A percentile compares a stretch with the other conserved stretches of the same genome.
phyloP scores from a whole-genome alignment of 2,329 filamentous ascomycete genomes.

The Geosmithia flava region DNA sequence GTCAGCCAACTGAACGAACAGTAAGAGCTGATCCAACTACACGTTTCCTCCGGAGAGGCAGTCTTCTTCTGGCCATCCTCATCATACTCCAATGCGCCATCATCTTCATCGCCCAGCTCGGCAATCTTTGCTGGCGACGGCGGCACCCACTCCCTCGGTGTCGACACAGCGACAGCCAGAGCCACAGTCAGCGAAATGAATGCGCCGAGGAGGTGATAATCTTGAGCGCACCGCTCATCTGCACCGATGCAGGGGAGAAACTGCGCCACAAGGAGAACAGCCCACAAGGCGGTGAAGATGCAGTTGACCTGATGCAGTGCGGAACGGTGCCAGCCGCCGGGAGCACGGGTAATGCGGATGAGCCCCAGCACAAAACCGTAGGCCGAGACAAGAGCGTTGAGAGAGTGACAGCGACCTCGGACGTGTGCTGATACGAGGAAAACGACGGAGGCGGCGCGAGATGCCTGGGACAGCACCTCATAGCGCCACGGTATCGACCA shows the following conservation, averaged over 20 bases:
- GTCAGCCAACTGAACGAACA: constrained; percentile 38
- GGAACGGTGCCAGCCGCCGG: constrained; percentile 30
- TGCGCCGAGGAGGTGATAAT: constrained; percentile 18
- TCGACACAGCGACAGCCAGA: constrained; percentile 25
- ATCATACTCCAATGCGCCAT: constrained; percentile 5
- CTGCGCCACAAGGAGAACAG: constrained; percentile 21
- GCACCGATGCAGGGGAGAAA: constrained; percentile 30
- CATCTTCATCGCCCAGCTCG: constrained; percentile 9
- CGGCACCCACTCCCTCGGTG: constrained; percentile 38
- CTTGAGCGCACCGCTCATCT: constrained; percentile 14
- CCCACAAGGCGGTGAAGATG: constrained; percentile 21
- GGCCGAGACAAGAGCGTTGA: constrained; percentile 20
- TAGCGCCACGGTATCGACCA: constrained; percentile 26
- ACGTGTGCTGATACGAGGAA: constrained; percentile 24
- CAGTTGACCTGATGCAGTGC: constrained; percentile 37
- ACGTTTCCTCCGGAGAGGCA: constrained; percentile 37
- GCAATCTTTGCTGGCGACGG: constrained; percentile 20
- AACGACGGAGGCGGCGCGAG: constrained; percentile 23
- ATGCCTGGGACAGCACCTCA: constrained; percentile 28
- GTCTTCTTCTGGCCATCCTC: background rate
- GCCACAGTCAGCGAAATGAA: constrained; percentile 22
- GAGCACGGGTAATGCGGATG: constrained; percentile 22
- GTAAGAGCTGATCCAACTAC: constrained; percentile 40
- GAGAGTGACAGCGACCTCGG: constrained; percentile 18
- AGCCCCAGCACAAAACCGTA: constrained; percentile 32